Base-by-base conservation (phyloP, 1,284 basidiomycete species). In the Papiliotrema flavescens region DNA sequence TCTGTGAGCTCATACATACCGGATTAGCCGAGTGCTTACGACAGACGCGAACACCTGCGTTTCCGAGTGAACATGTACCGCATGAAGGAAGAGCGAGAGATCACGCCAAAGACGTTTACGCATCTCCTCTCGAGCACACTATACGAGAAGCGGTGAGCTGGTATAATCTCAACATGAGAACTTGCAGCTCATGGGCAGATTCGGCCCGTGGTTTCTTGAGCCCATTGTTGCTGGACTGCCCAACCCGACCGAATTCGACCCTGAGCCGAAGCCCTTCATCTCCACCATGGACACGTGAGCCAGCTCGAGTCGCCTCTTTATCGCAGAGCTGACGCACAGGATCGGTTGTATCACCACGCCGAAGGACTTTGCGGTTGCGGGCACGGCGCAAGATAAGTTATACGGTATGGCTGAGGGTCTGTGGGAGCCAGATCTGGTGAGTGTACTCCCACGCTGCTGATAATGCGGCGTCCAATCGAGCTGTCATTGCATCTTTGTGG, bases 11-110 rank as follows among this genome's bases (percentile, higher is more conserved):
- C n/a, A n/a, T n/a, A n/a, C n/a, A n/a, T n/a, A n/a, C n/a, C n/a
- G n/a, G n/a, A n/a, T n/a, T n/a, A n/a, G 34, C 32, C 24, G 11
- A 8, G 9, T 19, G 20, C 50, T 20, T n/a, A 40, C 13, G 20
- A 17, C 62, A 93, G 90, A 63, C 86, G 85, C 62, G 91, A 97
- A 76, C 84, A 85, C 52, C 87, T 97, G 69, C 85, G 96, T 54
- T 96, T 90, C 79, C 84, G 94, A 58, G 87, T 96, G 56, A 99
- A 98, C 81, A 96, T 98, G 90, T 98, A 98, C 80, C 90, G 90
- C 47, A 97, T 99, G 84, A 99, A 98, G 80, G 96, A 99, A 76
- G 95, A 98, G 74, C 85, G 96, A 57, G 88, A 94, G 68, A 97
- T 99, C 70, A 87, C 93, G 66, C 96, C 96, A 46, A 87, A 94